Evolutionary conservation across 306 rosid genomes (phyloP), one percentile per base, ranked within the genome.

Genomic region (Heteromeles arbutifolia): DNA sequence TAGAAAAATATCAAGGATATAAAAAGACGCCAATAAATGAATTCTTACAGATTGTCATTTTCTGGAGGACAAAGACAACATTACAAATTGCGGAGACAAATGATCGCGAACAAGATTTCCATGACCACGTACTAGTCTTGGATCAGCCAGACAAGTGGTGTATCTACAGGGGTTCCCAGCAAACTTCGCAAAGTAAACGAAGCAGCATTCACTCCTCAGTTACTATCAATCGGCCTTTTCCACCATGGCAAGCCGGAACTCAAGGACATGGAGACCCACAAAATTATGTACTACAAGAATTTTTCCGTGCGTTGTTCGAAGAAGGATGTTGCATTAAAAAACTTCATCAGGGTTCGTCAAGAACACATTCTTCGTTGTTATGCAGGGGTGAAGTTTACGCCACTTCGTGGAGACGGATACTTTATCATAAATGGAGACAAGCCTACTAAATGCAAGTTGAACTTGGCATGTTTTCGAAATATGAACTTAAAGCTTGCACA

Each of bases 171-270:
- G 61, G 83, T 84, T 52, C 91, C 88, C 45, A 37, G 58, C 73
- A 85, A 44, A 44, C 86, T 89, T 6, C 70, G 91, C 4, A 68
- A 74, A 11, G 80, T 76, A 31, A 82, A 89, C 1, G 6, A 19
- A 6, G 79, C 76, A 39, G 76, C 87, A 19, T 88, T 84, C 82
- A 84, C 86, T 59, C 92, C 92, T 25, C 79, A 86, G 32, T 32
- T 83, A 48, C 72, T 88, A 43, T 88, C 92, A 9, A 86, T 88
- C 9, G 93, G 93, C 9, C 89, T 86, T 22, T 81, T 81, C 61
- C 80, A 75, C 21, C 1, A 66, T 17, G 71, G 83, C 4, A 41
- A 10, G 6, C 71, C 53, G 4, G 32, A 68, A 4, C 74, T 84
- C 10, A 48, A 72, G 9, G 79, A 77, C 32, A 84, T 76, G 74